These are phyloP conservation scores for Suaeda aralocaspica DNA, from an alignment of 148 eudicot species.

Conservation along the genomic window DNA sequence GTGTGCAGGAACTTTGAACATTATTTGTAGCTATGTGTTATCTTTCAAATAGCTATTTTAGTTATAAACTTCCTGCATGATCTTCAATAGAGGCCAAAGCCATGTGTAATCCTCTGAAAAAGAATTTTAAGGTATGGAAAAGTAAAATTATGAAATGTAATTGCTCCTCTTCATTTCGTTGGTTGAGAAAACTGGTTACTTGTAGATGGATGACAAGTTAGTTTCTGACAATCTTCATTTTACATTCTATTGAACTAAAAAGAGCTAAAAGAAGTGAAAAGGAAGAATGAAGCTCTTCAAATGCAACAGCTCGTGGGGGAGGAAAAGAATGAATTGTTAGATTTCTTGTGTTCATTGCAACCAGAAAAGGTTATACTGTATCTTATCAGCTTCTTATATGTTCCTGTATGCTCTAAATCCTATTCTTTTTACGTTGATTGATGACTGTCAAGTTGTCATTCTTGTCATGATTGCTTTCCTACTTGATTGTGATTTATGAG, in stretches of 20 bases:
- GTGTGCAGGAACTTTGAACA: slow-evolving; percentile 31
- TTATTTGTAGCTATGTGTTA: not conserved
- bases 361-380: slow-evolving; percentile 76
- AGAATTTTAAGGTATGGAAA: too few species aligned
- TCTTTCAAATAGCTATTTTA: not conserved
- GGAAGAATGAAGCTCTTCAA: slow-evolving; percentile 91
- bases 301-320: slow-evolving; percentile 99
- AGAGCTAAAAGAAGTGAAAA: slow-evolving; percentile 86
- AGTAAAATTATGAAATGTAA: not conserved
- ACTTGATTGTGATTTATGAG: not conserved
- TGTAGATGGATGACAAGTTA: not conserved
- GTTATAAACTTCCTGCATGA: not conserved
- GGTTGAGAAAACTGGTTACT: slow-evolving; percentile 12
- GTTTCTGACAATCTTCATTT: not conserved
- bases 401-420: not conserved
- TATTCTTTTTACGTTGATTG: not conserved
- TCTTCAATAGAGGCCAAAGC: not conserved
- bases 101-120: not conserved
- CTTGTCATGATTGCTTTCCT: not conserved
- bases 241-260: slow-evolving; percentile 21
- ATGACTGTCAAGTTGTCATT: not conserved
- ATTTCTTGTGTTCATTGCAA: slow-evolving; percentile 79
- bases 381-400: not conserved
- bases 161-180: not conserved
- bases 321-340: slow-evolving; percentile 93